Base-by-base conservation (phyloP, 1,284 basidiomycete species). In the Microbotryomycetes sp. region DNA sequence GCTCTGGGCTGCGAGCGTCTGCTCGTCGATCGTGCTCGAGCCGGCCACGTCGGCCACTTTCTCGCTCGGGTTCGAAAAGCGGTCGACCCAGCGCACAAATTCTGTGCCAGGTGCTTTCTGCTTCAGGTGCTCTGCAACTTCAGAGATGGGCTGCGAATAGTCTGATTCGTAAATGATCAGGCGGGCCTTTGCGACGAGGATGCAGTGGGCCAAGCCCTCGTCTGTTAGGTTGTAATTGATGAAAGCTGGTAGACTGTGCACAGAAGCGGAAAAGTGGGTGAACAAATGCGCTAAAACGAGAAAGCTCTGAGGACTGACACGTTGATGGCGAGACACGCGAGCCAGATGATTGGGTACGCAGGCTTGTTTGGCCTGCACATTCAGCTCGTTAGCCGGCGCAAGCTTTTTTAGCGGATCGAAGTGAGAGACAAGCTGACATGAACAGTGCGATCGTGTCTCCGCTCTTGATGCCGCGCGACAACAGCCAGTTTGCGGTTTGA, bases 151-250 rank as follows among this genome's bases (percentile, higher is more conserved):
- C 0, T 57, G 48, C 23, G 73, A 66, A 50, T 74, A 65, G 46
- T 68, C 70, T 0, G 73, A 67, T 54, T 76, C 75, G 61, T 61
- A 76, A 48, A 76, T 59, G 51, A 76, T 60, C 18, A 73, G 50
- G 21, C 60, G 61, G 16, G 73, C 73, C 3, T 59, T 48, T 9
- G 72, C 68, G 31, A 74, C 68, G 0, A 56, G 48, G 59, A 76
- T 67, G 67, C 75, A 76, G 64, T 76, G 75, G 21, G 65, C 51
- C 23, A 76, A 62, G 5, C 71, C 70, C 15, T 65, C 61, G 48
- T 65, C 73, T 9, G 71, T 72, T 26, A 76, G 64, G 52, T 71
- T 71, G 66, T 71, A 72, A 68, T 76, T 76, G 68, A 76, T 73
- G 62, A 75, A 75, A 1, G 73, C 75, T 5, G 75, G 74, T 4